A percentile compares a stretch with the other conserved stretches of the same genome.
Evolutionary conservation across 768 basidiomycete species (phyloP).

Genomic region (Hortiboletus flavorubellus): DNA sequence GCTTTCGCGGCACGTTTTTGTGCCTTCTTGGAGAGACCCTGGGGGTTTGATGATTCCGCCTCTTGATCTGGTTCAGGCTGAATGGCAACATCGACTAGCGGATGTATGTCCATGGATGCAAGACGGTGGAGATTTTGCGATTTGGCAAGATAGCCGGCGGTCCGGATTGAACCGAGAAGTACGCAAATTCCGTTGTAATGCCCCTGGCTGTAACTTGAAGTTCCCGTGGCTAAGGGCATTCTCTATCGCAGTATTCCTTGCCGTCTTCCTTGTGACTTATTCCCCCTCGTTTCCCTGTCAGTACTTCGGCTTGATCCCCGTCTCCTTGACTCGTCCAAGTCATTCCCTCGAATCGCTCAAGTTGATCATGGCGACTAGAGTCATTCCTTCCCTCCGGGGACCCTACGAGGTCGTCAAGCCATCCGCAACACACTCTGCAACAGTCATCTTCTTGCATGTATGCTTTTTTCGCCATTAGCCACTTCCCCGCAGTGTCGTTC

Average conservation of each 20-base stretch:
- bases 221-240: conserved; percentile 3
- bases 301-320: background rate
- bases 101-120: conserved; percentile 17
- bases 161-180: conserved; percentile 22
- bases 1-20: conserved; percentile 74
- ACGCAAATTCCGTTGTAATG: background rate
- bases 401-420: conserved; percentile 52
- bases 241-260: conserved; percentile 3
- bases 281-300: background rate
- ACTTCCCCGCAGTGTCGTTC: conserved; percentile 1
- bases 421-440: conserved; percentile 68
- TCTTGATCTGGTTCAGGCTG: conserved; percentile 14
- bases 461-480: conserved; percentile 22
- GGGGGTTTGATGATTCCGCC: conserved; percentile 13
- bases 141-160: conserved; percentile 10
- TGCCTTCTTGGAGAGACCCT: conserved; percentile 69
- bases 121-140: background rate
- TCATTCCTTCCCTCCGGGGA: conserved; percentile 20
- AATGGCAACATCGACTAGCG: conserved; percentile 10
- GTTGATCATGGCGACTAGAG: conserved; percentile 16
- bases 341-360: background rate
- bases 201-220: too few relatives aligned
- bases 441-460: conserved; percentile 89
- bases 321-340: background rate
- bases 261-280: background rate